Evolutionary conservation across 192 early-diverging fungal species (phyloP).

Genomic region (Linderina pennispora): DNA sequence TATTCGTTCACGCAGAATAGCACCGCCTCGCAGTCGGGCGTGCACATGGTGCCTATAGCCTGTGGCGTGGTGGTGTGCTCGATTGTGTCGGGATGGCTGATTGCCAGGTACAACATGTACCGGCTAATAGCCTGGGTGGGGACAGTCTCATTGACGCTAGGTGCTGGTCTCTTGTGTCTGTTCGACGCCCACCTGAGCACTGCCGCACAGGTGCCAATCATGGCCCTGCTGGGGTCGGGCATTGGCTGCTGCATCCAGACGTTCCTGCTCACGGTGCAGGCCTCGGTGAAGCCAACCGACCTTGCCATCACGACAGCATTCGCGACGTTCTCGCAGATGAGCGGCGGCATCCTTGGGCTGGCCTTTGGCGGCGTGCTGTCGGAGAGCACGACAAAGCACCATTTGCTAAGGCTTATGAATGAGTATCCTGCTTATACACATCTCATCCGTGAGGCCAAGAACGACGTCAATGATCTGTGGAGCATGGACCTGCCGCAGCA

Average conservation of each 20-base stretch:
- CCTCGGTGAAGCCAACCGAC: constrained; percentile 21
- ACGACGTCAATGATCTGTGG: constrained; percentile 43
- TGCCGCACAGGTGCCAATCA: constrained; percentile 30
- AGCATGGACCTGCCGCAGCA: constrained; percentile 21
- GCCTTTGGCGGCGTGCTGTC: constrained; percentile 43
- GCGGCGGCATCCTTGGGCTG: constrained; percentile 45
- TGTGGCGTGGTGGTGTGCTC: constrained; percentile 35
- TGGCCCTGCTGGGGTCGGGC: constrained; percentile 38
- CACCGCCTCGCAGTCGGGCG: constrained; percentile 37
- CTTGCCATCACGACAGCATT: constrained; percentile 42
- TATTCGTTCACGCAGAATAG: constrained; percentile 41
- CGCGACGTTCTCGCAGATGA: constrained; percentile 42
- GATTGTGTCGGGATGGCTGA: constrained; percentile 35
- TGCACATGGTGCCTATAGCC: constrained; percentile 38
- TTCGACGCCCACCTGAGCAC: constrained; percentile 30
- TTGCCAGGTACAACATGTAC: constrained; percentile 34
- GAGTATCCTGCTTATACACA: constrained; percentile 22
- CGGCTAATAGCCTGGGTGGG: constrained; percentile 31
- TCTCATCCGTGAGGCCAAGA: constrained; percentile 35
- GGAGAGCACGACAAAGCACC: constrained; percentile 35
- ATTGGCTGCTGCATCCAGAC: constrained; percentile 44
- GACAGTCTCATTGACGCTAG: constrained; percentile 34
- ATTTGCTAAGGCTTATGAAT: constrained; percentile 19
- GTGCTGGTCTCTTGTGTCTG: constrained; percentile 29
- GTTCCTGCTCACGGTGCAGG: constrained; percentile 39